These are phyloP conservation scores for Chlamydomonas reinhardtii DNA, from an alignment of 163 green algal species.

Conservation along the genomic window DNA sequence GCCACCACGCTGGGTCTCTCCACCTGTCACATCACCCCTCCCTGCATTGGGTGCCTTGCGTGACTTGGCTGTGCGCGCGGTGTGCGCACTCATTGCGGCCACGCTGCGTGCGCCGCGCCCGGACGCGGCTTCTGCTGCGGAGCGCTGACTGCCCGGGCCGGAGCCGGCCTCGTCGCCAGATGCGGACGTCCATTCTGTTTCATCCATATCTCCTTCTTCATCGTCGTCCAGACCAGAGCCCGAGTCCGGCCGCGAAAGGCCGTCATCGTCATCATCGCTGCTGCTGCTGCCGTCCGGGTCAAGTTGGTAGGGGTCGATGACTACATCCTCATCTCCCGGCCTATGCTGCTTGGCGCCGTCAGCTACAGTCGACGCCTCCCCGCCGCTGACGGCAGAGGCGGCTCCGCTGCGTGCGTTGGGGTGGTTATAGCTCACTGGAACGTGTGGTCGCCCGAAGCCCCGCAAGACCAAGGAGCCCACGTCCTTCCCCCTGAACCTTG, in stretches of 20 bases:
- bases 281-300: not conserved
- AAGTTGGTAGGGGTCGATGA: slow-evolving; percentile 40
- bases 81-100: not conserved
- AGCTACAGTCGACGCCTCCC: not conserved
- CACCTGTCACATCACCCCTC: no score
- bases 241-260: not conserved
- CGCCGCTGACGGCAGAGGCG: not conserved
- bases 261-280: not conserved
- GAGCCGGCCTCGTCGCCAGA: not conserved
- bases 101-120: no score
- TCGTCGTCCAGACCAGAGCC: not conserved
- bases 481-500: no score
- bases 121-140: not conserved
- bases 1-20: no score
- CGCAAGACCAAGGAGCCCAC: no score
- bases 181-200: not conserved
- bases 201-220: not conserved
- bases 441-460: no score
- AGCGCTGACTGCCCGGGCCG: not conserved
- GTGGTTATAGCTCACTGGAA: no score
- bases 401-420: not conserved
- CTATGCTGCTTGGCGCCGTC: not conserved
- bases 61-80: not conserved
- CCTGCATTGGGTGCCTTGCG: no score
- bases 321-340: slow-evolving; percentile 1